Conservation (phyloP, 2,329 filamentous ascomycete genomes). For the Chalara sp. region DNA sequence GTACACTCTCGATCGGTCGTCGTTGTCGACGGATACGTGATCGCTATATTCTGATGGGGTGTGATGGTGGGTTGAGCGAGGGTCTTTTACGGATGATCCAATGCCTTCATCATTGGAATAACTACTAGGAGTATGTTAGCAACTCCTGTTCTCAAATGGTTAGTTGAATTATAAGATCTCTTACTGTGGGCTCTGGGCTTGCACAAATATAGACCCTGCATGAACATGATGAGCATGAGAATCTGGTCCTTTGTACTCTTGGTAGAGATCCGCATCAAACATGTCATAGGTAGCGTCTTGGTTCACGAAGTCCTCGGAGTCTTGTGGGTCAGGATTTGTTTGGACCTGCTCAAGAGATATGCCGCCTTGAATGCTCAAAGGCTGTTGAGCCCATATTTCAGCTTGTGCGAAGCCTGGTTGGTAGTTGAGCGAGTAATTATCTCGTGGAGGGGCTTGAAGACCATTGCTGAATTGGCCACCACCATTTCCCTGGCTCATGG, state of each 20-base stretch:
- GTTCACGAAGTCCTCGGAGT: background rate
- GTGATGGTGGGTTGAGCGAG: conserved; percentile 10
- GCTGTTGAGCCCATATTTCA: background rate
- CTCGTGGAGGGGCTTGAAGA: background rate
- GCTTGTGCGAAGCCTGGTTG: background rate
- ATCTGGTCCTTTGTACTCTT: too few relatives aligned
- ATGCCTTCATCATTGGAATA: conserved; percentile 18
- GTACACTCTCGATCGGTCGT: background rate
- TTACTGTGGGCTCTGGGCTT: too few relatives aligned
- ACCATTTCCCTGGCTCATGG: background rate
- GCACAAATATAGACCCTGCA: too few relatives aligned
- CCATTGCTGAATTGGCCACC: background rate
- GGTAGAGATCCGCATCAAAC: too few relatives aligned
- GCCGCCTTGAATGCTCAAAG: background rate
- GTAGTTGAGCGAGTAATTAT: background rate
- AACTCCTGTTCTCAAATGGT: too few relatives aligned
- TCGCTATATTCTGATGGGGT: background rate
- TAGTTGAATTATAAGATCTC: too few relatives aligned
- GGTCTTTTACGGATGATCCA: conserved; percentile 19
- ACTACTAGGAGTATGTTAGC: background rate
- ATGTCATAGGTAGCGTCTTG: background rate
- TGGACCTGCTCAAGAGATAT: background rate
- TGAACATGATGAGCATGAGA: too few relatives aligned
- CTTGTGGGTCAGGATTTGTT: background rate
- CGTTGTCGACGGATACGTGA: conserved; percentile 2